Evolutionary conservation across 176 grass and related monocot genomes (phyloP).

Genomic region (Carex parvula): DNA sequence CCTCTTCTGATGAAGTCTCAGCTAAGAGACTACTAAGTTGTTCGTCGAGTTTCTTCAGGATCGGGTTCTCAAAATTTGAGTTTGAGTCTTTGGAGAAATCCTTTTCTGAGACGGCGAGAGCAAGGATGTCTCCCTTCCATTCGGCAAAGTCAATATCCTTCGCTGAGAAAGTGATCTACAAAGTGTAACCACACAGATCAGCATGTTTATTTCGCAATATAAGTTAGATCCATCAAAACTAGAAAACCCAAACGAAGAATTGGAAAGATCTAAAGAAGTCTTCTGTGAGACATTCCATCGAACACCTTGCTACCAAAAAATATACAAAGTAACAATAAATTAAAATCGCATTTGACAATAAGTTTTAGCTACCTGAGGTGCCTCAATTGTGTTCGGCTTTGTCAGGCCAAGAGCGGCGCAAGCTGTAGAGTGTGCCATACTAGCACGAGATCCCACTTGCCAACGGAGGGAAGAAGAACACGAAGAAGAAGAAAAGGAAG

Average conservation of each 20-base stretch:
- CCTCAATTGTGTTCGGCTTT: conserved; percentile 58
- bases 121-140: conserved; percentile 87
- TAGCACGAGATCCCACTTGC: conserved; percentile 33
- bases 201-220: background rate
- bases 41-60: conserved; percentile 62
- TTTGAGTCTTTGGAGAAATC: conserved; percentile 65
- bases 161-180: conserved; percentile 59
- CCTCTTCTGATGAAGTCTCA: conserved; percentile 71
- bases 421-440: conserved; percentile 67
- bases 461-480: background rate
- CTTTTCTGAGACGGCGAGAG: conserved; percentile 78
- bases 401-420: conserved; percentile 67
- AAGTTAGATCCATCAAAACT: background rate
- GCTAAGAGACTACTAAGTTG: conserved; percentile 64
- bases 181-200: background rate
- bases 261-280: background rate
- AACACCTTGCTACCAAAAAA: conserved; percentile 23
- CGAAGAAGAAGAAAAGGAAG: conserved; percentile 14
- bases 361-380: conserved; percentile 52
- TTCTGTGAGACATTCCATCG: conserved; percentile 5
- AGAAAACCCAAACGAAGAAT: background rate
- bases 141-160: conserved; percentile 72
- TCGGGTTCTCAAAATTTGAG: conserved; percentile 76
- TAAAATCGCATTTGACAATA: background rate
- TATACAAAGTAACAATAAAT: background rate